Evolutionary conservation across 1,139 yeast species (phyloP), one percentile per base, ranked within the genome.

Genomic region (Taiozyma onychis): DNA sequence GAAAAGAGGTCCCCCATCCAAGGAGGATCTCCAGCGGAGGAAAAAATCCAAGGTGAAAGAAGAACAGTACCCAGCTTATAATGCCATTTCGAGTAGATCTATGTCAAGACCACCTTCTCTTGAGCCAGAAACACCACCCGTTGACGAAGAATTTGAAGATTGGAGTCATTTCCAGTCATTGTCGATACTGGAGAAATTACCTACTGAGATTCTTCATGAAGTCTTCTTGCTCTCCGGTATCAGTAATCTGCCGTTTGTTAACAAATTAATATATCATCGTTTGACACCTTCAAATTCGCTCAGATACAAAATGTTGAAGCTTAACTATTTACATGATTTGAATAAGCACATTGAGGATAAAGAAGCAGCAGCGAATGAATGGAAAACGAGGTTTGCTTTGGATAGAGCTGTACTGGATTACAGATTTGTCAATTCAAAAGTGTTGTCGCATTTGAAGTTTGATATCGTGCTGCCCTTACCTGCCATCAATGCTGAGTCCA

Each of bases 141-240:
- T 37, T 37, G 24, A 35, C 5, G 39, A 37, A 37, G 41, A 37
- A 37, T 8, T 13, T 32, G 41, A 21, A 10, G 24, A 37, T 18
- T 21, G 41, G 24, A 37, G 41, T 11, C 41, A 37, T 10, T 37
- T 37, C 8, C 34, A 35, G 11, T 30, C 45, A 4, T 28, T 43
- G 3, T 50, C 48, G 7, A 50, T 54, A 13, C 34, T 60, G 2
- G 61, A 58, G 30, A 49, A 49, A 8, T 41, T 60, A 6, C 64
- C 64, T 6, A 44, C 51, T 6, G 64, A 60, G 45, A 48, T 60
- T 8, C 41, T 59, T 2, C 60, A 58, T 39, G 53, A 55, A 34
- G 48, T 60, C 6, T 54, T 58, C 37, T 41, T 54, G 7, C 37
- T 41, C 9, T 39, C 56, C 4, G 55, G 56, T 4, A 30, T 51